These are phyloP conservation scores for Trichoderma sp. DNA, from an alignment of 2,329 filamentous ascomycete genomes.

Conservation along the genomic window DNA sequence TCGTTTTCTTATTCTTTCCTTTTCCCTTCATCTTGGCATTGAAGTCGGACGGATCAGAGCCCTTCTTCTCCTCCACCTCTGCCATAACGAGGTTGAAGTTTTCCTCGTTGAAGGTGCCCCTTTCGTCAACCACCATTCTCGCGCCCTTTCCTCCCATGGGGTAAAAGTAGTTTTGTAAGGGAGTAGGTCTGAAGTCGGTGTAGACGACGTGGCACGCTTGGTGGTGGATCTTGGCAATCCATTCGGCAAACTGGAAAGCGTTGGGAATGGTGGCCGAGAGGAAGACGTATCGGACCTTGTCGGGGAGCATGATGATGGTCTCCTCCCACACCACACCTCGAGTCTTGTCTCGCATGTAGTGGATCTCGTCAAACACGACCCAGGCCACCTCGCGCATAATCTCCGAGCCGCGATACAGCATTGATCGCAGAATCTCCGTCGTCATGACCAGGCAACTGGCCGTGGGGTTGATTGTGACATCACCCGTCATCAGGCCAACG, in stretches of 20 bases:
- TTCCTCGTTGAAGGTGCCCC: slow-evolving; percentile 91
- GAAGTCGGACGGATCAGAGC: slow-evolving; percentile 77
- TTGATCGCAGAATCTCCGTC: slow-evolving; percentile 97
- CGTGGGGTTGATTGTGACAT: slow-evolving; percentile 98
- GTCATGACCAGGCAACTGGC: slow-evolving; percentile 99
- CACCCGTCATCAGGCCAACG: slow-evolving; percentile 96
- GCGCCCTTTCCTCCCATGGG: slow-evolving; percentile 91
- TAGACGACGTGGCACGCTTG: slow-evolving; percentile 99
- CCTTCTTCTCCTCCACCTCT: slow-evolving; percentile 83
- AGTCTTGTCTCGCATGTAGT: slow-evolving; percentile 94
- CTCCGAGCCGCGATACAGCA: slow-evolving; percentile 96
- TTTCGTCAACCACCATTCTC: slow-evolving; percentile 92
- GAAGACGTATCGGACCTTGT: slow-evolving; percentile 99
- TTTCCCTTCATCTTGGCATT: slow-evolving; percentile 81
- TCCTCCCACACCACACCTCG: slow-evolving; percentile 99
- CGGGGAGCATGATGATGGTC: slow-evolving; percentile 94
- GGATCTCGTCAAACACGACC: slow-evolving; percentile 98
- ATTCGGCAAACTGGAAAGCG: slow-evolving; percentile 98
- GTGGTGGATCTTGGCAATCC: slow-evolving; percentile 97
- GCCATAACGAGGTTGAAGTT: slow-evolving; percentile 98
- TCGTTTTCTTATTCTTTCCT: slow-evolving; percentile 88
- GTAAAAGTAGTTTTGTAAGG: slow-evolving; percentile 97
- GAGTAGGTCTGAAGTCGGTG: slow-evolving; percentile 96
- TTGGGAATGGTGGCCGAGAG: slow-evolving; percentile 98
- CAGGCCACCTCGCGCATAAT: slow-evolving; percentile 99